phyloP scores from a whole-genome alignment of 805 yeast genomes.

The Saccharomyces mikatae region DNA sequence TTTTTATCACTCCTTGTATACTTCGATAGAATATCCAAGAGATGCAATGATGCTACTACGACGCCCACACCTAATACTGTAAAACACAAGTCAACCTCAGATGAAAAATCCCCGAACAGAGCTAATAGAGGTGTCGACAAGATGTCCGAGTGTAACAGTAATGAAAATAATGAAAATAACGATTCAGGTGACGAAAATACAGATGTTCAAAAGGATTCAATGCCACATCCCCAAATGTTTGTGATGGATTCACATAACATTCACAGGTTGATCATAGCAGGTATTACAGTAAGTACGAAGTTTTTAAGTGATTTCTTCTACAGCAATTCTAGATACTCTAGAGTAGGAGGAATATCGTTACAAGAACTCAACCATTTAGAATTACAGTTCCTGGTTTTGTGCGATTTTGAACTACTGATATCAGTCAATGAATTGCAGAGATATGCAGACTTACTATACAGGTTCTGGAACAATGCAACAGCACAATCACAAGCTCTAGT shows the following conservation, averaged over 20 bases:
- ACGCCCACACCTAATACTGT: background rate
- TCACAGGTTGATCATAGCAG: slow-evolving; percentile 87
- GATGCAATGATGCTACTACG: slow-evolving; percentile 28
- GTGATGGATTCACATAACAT: slow-evolving; percentile 95
- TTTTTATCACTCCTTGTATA: slow-evolving; percentile 83
- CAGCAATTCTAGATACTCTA: slow-evolving; percentile 88
- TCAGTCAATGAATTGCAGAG: slow-evolving; percentile 84
- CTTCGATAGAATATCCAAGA: slow-evolving; percentile 86
- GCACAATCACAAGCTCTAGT: background rate
- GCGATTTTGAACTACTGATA: slow-evolving; percentile 82
- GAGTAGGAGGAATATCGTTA: slow-evolving; percentile 89
- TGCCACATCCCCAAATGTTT: slow-evolving; percentile 51
- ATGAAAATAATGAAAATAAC: slow-evolving; percentile 3
- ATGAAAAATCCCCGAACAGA: slow-evolving; percentile 5
- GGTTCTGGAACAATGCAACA: slow-evolving; percentile 55
- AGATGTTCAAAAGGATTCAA: background rate
- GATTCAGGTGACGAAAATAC: slow-evolving; percentile 8
- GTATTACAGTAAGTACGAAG: slow-evolving; percentile 91
- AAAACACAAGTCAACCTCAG: background rate
- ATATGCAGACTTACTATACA: slow-evolving; percentile 76
- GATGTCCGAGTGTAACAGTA: slow-evolving; percentile 2
- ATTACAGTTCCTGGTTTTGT: slow-evolving; percentile 71
- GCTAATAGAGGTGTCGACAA: slow-evolving; percentile 10
- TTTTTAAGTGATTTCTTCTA: slow-evolving; percentile 91
- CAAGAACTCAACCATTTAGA: slow-evolving; percentile 91